Evolutionary conservation across 2,329 filamentous ascomycete species (phyloP), one percentile per base, ranked within the genome.

Genomic region (Aspergillus sojae): DNA sequence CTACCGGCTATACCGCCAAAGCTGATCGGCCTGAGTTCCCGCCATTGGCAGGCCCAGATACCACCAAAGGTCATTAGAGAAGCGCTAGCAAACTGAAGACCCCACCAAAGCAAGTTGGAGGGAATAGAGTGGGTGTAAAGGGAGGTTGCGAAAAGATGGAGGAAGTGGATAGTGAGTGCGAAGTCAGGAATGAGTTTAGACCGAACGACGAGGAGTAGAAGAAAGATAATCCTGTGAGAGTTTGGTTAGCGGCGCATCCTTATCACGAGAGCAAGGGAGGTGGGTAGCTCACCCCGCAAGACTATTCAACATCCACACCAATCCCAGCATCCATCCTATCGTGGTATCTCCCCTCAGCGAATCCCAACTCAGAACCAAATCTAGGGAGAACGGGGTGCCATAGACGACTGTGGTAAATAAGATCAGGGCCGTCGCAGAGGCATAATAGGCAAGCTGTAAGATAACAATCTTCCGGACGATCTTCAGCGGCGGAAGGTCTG

Each of bases 121-220:
- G 95, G 95, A 32, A 98, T 75, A 11, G 87, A 85, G 72, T 88
- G 88, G 3, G 91, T 90, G 79, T 96, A 97, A 39, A 97, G 77
- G 23, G 89, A 89, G 32, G 92, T 91, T 71, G 92, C 78, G 71
- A 95, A 67, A 59, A 97, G 86, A 76, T 97, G 92, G 48, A 97
- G 82, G 76, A 91, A 86, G 80, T 96, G 93, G 21, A 97, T 86
- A 2, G 94, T 97, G 28, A 97, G 82, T 36, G 93, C 92, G 77
- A 98, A 99, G 80, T 99, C 95, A 69, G 93, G 93, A 57, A 98
- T 91, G 65, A 98, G 90, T 78, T 98, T 98, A 55, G 91, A 95
- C 66, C 95, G 92, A 23, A 90, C 89, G 69, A 99, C 88, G 62
- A 98, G 83, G 60, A 94, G 80, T 57, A 97, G 88, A 62, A 97